Percentiles rank a stretch among this genome's conserved stretches.
phyloP scores from a whole-genome alignment of 2,329 filamentous ascomycete genomes.

The Colletotrichum orchidophilum region DNA sequence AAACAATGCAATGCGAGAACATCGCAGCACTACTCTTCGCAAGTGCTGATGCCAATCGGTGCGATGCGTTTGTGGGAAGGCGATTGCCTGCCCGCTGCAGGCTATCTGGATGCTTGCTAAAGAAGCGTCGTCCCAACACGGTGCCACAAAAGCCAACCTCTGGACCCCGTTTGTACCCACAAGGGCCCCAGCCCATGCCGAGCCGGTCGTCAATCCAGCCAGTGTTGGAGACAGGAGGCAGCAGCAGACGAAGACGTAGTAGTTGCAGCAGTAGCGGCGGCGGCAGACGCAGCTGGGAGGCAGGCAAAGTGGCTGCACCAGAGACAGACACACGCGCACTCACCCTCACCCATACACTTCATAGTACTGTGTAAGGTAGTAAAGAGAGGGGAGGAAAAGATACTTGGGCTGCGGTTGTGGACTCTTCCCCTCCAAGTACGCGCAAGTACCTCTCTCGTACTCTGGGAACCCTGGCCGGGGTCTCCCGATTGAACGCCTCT shows the following conservation, averaged over 20 bases:
- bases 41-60: constrained; percentile 32
- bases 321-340: not conserved
- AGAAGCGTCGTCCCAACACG: constrained; percentile 33
- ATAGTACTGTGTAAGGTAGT: not conserved
- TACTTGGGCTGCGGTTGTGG: constrained; percentile 25
- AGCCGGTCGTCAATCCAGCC: constrained; percentile 22
- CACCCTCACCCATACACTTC: not conserved
- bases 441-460: constrained; percentile 28
- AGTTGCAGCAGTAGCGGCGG: constrained; percentile 4
- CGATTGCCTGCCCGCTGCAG: constrained; percentile 4
- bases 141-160: constrained; percentile 31
- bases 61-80: constrained; percentile 8
- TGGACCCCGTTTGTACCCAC: constrained; percentile 22
- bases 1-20: constrained; percentile 15
- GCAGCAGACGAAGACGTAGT: constrained; percentile 8
- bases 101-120: constrained; percentile 22
- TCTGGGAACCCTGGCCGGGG: constrained; percentile 16
- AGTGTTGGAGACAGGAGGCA: constrained; percentile 29
- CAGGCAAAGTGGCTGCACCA: constrained; percentile 6
- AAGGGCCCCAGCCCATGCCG: constrained; percentile 8
- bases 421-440: constrained; percentile 24
- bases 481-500: constrained; percentile 24
- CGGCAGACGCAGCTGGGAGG: constrained; percentile 22
- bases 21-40: constrained; percentile 24
- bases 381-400: not conserved